A percentile compares a stretch with the other conserved stretches of the same genome.
Conservation (phyloP, 2,329 filamentous ascomycete genomes). For the Cadophora sp. region DNA sequence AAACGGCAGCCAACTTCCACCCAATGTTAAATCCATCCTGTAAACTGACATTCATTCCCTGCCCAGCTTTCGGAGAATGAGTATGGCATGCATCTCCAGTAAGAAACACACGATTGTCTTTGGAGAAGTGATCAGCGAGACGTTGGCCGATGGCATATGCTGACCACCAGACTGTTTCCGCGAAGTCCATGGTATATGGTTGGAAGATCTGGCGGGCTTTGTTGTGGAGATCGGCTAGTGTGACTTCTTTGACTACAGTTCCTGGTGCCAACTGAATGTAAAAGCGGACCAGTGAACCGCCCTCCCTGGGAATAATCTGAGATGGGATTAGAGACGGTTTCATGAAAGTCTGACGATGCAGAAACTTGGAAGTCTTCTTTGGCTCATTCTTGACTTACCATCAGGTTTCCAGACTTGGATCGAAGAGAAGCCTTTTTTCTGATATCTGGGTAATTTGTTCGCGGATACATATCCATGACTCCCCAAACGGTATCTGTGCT, state of each 20-base stretch:
- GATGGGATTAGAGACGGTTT: background rate
- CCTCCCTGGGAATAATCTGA: constrained; percentile 66
- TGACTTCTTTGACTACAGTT: constrained; percentile 60
- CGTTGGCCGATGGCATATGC: constrained; percentile 64
- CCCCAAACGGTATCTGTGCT: constrained; percentile 64
- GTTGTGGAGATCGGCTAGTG: constrained; percentile 58
- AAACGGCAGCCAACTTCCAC: constrained; percentile 61
- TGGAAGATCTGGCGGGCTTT: constrained; percentile 50
- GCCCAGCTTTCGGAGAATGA: constrained; percentile 67
- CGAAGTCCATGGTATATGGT: constrained; percentile 36
- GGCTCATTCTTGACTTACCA: constrained; percentile 39
- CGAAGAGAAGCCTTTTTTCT: constrained; percentile 62
- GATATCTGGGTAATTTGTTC: constrained; percentile 67
- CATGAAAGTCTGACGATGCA: too few species aligned
- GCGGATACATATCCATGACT: constrained; percentile 61
- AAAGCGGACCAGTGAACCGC: constrained; percentile 68
- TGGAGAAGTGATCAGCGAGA: constrained; percentile 63
- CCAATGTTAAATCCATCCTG: constrained; percentile 68
- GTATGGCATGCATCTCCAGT: constrained; percentile 65
- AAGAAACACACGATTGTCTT: constrained; percentile 58
- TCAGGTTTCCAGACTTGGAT: constrained; percentile 59
- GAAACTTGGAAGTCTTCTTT: too few species aligned
- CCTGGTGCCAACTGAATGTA: constrained; percentile 55
- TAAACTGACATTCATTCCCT: constrained; percentile 63
- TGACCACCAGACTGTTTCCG: constrained; percentile 57